Conservation (phyloP, 73 alveolate species). For the Effrenium voratum region DNA sequence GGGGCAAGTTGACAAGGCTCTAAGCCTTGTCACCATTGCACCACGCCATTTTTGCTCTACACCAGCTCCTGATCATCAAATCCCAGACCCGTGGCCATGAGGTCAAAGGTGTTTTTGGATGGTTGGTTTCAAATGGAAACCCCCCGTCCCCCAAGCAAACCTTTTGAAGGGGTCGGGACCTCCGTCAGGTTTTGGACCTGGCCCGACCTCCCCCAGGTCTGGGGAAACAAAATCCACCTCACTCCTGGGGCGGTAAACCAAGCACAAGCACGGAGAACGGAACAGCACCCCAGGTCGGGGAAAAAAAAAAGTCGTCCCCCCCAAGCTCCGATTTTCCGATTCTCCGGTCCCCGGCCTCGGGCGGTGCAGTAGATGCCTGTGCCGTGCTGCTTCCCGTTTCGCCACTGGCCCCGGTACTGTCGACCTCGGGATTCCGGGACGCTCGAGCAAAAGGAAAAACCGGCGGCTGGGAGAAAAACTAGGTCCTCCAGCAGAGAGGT, state of each 20-base stretch:
- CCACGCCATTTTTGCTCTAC: too few species aligned
- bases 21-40: too few species aligned
- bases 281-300: not conserved
- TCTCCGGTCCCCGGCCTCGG: slow-evolving; percentile 8
- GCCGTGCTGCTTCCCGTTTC: slow-evolving; percentile 94
- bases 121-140: too few species aligned
- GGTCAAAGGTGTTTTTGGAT: too few species aligned
- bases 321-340: not conserved
- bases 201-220: not conserved
- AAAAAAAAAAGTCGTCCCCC: not conserved
- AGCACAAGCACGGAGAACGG: not conserved
- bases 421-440: slow-evolving; percentile 5
- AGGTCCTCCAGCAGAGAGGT: not conserved
- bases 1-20: too few species aligned
- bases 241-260: not conserved
- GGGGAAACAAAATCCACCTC: not conserved
- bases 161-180: too few species aligned
- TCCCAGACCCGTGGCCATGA: too few species aligned
- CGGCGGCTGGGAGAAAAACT: not conserved
- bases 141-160: too few species aligned
- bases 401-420: slow-evolving; percentile 93
- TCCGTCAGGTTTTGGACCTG: not conserved
- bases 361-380: slow-evolving; percentile 76
- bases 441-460: not conserved
- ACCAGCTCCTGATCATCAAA: too few species aligned